Evolutionary conservation across 169 alveolate genomes (phyloP).

Genomic region (Amoebophrya sp.): DNA sequence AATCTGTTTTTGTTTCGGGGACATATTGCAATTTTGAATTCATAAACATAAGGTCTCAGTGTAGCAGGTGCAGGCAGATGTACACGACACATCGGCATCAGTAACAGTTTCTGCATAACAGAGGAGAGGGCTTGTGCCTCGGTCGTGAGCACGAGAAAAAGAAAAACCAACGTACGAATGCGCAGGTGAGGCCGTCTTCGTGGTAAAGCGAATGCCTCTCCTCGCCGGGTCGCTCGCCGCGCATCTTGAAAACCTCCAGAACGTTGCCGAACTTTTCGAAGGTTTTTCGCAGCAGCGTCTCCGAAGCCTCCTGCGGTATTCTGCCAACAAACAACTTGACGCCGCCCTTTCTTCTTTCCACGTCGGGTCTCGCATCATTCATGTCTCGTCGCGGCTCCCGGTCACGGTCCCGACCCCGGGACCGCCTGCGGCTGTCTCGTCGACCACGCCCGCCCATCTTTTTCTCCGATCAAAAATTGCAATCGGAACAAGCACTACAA

Average conservation of each 20-base stretch:
- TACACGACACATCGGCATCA: too few relatives aligned
- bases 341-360: neutral
- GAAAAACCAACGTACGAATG: too few relatives aligned
- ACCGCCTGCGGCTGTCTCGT: neutral
- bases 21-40: neutral
- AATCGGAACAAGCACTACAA: too few relatives aligned
- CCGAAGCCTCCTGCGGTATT: neutral
- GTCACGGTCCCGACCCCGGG: neutral
- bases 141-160: too few relatives aligned
- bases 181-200: neutral
- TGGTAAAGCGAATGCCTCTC: neutral
- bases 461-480: too few relatives aligned
- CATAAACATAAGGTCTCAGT: neutral
- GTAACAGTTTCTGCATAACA: too few relatives aligned
- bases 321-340: neutral
- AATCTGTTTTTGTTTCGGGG: too few relatives aligned
- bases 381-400: too few relatives aligned
- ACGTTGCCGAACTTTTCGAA: neutral
- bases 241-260: neutral
- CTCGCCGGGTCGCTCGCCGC: neutral
- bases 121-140: too few relatives aligned
- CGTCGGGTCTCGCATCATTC: neutral
- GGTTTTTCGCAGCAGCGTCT: neutral
- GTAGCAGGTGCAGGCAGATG: too few relatives aligned
- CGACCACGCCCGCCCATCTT: neutral